These are phyloP conservation scores for Escovopsis sp. DNA, from an alignment of 2,329 filamentous ascomycete genomes.

Conservation along the genomic window DNA sequence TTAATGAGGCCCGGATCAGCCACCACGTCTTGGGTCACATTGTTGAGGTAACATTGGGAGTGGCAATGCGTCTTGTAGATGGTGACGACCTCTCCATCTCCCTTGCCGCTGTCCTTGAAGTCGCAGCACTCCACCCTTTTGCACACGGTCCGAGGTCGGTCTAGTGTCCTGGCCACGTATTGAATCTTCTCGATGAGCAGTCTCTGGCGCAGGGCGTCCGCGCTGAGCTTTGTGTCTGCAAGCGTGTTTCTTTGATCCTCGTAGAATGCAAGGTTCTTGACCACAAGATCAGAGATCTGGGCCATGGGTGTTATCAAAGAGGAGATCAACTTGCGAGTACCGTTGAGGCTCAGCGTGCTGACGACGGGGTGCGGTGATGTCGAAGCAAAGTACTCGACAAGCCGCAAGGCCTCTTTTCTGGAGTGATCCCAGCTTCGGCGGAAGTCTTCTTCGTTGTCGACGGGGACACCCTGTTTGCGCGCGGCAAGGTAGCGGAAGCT, in stretches of 20 bases:
- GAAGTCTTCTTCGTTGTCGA: neutral
- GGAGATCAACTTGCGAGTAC: constrained; percentile 1
- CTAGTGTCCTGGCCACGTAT: neutral
- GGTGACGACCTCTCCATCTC: neutral
- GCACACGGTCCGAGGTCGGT: constrained; percentile 5
- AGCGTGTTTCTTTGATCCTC: neutral
- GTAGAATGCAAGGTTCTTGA: constrained; percentile 4
- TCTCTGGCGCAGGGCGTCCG: neutral
- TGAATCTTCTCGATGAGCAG: constrained; percentile 2
- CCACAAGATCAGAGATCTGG: constrained; percentile 4
- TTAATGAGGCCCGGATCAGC: constrained; percentile 3
- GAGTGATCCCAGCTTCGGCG: constrained; percentile 10
- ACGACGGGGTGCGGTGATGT: constrained; percentile 8
- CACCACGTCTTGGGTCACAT: constrained; percentile 5
- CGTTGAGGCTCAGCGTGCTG: constrained; percentile 10
- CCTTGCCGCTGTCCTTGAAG: constrained; percentile 1
- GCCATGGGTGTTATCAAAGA: constrained; percentile 9
- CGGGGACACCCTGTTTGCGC: neutral
- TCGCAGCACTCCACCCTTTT: constrained; percentile 6
- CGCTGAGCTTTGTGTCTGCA: neutral
- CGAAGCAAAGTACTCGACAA: constrained; percentile 3
- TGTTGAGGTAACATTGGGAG: constrained; percentile 2
- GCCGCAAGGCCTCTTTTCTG: constrained; percentile 3
- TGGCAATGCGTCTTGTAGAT: constrained; percentile 10
- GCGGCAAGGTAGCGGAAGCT: constrained; percentile 4